Evolutionary conservation across 2,329 filamentous ascomycete species (phyloP).

Genomic region (Tolypocladium guangdongense): DNA sequence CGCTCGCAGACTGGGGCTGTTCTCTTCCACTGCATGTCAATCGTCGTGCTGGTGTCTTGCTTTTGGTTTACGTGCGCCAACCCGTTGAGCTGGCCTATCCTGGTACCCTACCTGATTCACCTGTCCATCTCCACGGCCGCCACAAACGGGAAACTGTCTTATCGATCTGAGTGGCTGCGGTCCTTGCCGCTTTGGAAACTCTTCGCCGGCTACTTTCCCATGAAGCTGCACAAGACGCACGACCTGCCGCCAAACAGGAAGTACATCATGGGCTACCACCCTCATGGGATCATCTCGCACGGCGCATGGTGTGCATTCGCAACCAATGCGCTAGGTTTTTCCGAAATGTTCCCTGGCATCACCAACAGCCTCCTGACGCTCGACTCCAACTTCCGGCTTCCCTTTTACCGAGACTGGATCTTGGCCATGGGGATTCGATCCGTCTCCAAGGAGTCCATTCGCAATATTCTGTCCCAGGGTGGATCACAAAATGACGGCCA

Average conservation of each 20-base stretch:
- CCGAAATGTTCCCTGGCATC: conserved; percentile 82
- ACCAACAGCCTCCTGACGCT: conserved; percentile 88
- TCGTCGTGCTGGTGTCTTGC: conserved; percentile 58
- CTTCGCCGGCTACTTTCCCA: conserved; percentile 89
- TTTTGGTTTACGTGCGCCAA: conserved; percentile 92
- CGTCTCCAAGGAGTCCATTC: conserved; percentile 84
- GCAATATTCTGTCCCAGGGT: conserved; percentile 74
- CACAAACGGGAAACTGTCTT: conserved; percentile 62
- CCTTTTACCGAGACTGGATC: conserved; percentile 91
- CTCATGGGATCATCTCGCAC: conserved; percentile 93
- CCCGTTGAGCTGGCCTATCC: conserved; percentile 77
- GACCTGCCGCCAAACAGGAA: conserved; percentile 71
- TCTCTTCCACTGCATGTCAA: conserved; percentile 60
- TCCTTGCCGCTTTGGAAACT: conserved; percentile 70
- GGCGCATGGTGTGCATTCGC: conserved; percentile 89
- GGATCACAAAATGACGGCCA: conserved; percentile 70
- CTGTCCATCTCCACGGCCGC: conserved; percentile 70
- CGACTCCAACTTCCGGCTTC: conserved; percentile 91
- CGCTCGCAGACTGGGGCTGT: conserved; percentile 71
- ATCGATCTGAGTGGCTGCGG: conserved; percentile 66
- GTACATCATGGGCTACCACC: conserved; percentile 96
- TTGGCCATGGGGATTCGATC: conserved; percentile 77
- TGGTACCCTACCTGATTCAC: conserved; percentile 70
- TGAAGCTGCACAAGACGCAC: conserved; percentile 73
- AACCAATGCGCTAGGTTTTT: conserved; percentile 82